phyloP scores from a whole-genome alignment of 2,329 filamentous ascomycete species.

The Aquanectria penicillioides region DNA sequence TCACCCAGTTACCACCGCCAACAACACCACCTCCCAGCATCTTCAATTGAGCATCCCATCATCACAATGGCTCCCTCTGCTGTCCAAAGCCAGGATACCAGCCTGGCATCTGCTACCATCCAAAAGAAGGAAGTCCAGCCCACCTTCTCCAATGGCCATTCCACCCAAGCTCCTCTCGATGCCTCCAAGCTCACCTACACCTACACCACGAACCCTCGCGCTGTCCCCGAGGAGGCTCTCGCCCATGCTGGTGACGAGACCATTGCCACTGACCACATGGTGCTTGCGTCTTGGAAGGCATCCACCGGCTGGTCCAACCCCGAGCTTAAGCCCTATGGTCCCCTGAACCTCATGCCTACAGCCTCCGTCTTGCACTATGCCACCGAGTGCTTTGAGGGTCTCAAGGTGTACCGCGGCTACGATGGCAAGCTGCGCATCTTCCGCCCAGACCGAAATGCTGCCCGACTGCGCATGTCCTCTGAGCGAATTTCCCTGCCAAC shows the following conservation, averaged over 20 bases:
- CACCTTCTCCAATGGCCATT: slow-evolving; percentile 47
- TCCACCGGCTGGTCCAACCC: slow-evolving; percentile 77
- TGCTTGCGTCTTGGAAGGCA: slow-evolving; percentile 75
- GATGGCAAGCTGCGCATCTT: slow-evolving; percentile 81
- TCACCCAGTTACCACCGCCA: slow-evolving; percentile 6
- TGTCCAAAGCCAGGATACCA: slow-evolving; percentile 57
- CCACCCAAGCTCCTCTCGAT: slow-evolving; percentile 69
- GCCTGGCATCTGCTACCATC: slow-evolving; percentile 63
- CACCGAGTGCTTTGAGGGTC: slow-evolving; percentile 89
- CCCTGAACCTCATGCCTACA: slow-evolving; percentile 81
- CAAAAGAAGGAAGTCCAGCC: slow-evolving; percentile 57
- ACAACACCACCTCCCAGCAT: neutral
- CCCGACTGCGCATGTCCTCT: slow-evolving; percentile 69
- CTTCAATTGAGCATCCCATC: slow-evolving; percentile 7
- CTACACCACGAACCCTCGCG: slow-evolving; percentile 59
- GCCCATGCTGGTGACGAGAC: slow-evolving; percentile 61
- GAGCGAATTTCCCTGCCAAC: slow-evolving; percentile 77
- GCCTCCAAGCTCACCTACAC: slow-evolving; percentile 70
- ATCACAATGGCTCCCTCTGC: slow-evolving; percentile 60
- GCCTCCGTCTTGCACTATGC: slow-evolving; percentile 88
- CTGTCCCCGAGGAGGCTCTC: slow-evolving; percentile 61
- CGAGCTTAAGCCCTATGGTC: slow-evolving; percentile 79
- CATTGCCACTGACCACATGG: slow-evolving; percentile 88
- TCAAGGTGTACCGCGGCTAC: slow-evolving; percentile 82
- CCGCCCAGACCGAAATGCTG: slow-evolving; percentile 78